Evolutionary conservation across 441 rosid genomes (phyloP).

Genomic region (Euphorbia corollata): DNA sequence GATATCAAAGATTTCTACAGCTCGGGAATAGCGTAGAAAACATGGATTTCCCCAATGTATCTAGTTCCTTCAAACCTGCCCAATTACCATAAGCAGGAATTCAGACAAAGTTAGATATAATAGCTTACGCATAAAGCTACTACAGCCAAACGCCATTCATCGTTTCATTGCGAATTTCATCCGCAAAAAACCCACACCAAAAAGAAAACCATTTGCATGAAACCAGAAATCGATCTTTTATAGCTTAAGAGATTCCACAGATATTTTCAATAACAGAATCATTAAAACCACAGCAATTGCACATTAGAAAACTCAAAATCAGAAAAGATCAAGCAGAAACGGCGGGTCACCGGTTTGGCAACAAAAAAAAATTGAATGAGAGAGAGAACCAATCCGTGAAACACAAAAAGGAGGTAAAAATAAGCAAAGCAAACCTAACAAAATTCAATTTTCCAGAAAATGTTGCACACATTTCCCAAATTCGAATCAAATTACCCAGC

Average conservation of each 20-base stretch:
- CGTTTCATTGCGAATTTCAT: neutral
- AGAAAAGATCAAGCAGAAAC: conserved; percentile 5
- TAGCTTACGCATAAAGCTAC: neutral
- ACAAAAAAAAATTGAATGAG: neutral
- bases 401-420: neutral
- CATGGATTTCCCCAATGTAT: neutral
- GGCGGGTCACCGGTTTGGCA: neutral
- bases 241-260: neutral
- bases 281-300: neutral
- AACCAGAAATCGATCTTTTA: neutral
- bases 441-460: neutral
- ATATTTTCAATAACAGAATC: neutral
- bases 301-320: neutral
- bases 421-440: neutral
- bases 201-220: neutral
- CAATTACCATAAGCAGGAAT: neutral
- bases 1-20: neutral
- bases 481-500: conserved; percentile 8
- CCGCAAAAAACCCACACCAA: neutral
- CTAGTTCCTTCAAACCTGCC: neutral
- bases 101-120: neutral
- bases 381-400: too few species aligned
- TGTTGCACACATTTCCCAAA: neutral
- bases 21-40: neutral
- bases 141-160: neutral